Evolutionary conservation across 1,284 basidiomycete species (phyloP).

Genomic region (Apiotrichum domesticum): DNA sequence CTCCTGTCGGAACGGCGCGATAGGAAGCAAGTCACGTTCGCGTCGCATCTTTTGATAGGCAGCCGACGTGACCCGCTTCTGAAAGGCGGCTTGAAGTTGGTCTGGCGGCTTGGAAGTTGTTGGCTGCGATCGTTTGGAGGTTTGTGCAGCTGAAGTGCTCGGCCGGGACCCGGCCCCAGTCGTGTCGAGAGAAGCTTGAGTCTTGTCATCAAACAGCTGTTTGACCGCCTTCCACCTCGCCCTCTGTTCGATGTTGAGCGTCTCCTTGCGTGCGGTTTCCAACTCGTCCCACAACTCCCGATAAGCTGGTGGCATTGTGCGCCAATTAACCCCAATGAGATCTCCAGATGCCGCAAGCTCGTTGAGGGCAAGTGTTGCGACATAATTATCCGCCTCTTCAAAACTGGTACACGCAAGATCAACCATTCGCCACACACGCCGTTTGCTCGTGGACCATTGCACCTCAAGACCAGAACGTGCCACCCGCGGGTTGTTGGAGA

Average conservation of each 20-base stretch:
- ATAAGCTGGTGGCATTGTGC: slow-evolving; percentile 71
- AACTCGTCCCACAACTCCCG: slow-evolving; percentile 92
- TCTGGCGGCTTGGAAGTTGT: slow-evolving; percentile 9
- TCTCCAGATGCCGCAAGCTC: slow-evolving; percentile 55
- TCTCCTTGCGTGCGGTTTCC: slow-evolving; percentile 58
- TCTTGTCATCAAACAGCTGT: slow-evolving; percentile 57
- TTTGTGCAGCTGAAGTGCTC: no score
- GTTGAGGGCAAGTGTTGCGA: slow-evolving; percentile 79
- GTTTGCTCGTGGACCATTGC: slow-evolving; percentile 58
- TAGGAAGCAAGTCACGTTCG: slow-evolving; percentile 75
- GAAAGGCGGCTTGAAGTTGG: slow-evolving; percentile 56
- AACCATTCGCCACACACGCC: slow-evolving; percentile 73
- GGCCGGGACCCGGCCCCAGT: no score
- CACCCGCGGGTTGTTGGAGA: slow-evolving; percentile 64
- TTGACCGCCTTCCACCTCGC: slow-evolving; percentile 65
- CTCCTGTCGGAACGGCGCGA: slow-evolving; percentile 71
- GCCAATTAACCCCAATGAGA: slow-evolving; percentile 34
- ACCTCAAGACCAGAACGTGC: slow-evolving; percentile 65
- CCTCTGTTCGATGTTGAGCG: slow-evolving; percentile 63
- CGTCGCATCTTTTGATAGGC: slow-evolving; percentile 66
- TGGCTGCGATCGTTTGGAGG: neutral
- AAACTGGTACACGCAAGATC: slow-evolving; percentile 74
- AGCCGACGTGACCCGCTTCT: slow-evolving; percentile 55
- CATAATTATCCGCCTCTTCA: slow-evolving; percentile 81
- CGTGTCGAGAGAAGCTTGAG: neutral